These are phyloP conservation scores for Coffea canephora DNA, from an alignment of 257 asterid species.

Conservation along the genomic window DNA sequence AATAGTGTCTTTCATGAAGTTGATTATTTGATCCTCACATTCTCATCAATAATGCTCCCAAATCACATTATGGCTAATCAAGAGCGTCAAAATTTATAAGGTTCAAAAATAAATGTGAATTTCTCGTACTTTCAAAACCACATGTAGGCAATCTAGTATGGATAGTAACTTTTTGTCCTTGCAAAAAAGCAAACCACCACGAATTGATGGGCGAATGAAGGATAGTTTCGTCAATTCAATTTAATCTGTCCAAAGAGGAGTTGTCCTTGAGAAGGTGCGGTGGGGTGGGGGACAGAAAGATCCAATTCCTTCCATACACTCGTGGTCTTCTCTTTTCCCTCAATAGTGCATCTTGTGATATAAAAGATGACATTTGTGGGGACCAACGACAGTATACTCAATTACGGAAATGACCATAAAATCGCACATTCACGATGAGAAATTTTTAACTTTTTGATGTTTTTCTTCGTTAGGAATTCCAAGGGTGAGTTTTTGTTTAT, in stretches of 20 bases:
- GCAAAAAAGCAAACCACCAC: background rate
- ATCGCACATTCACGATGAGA: background rate
- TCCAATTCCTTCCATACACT: slow-evolving; percentile 29
- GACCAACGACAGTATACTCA: slow-evolving; percentile 14
- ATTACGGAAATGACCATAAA: slow-evolving; percentile 8
- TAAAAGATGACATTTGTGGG: slow-evolving; percentile 16
- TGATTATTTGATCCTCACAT: background rate
- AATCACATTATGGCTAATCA: background rate
- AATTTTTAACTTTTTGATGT: background rate
- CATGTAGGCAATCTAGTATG: background rate
- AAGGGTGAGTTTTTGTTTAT: too few species aligned
- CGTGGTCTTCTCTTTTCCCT: slow-evolving; percentile 14
- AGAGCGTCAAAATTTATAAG: background rate
- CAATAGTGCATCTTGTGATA: slow-evolving; percentile 12
- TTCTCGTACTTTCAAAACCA: background rate
- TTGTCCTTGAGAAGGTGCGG: slow-evolving; percentile 22
- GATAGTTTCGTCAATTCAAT: slow-evolving; percentile 19
- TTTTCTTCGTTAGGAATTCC: background rate
- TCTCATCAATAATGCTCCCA: background rate
- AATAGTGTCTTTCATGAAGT: too few species aligned
- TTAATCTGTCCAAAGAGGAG: slow-evolving; percentile 15
- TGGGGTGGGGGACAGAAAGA: slow-evolving; percentile 35
- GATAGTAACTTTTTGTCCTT: background rate
- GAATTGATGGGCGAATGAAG: background rate
- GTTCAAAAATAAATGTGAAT: background rate